Evolutionary conservation across 2,329 filamentous ascomycete species (phyloP).

Genomic region (Apiospora malaysiana): DNA sequence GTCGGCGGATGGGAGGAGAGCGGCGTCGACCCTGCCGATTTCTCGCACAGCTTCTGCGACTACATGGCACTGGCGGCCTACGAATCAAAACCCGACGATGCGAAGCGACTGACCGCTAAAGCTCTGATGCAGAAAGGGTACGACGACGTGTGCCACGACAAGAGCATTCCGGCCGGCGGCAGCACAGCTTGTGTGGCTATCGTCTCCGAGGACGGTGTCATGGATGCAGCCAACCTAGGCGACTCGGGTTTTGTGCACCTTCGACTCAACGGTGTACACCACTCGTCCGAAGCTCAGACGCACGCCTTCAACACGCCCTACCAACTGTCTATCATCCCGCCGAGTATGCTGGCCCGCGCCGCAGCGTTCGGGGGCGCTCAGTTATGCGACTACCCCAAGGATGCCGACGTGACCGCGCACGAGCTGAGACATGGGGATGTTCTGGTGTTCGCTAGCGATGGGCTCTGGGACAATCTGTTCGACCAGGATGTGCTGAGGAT

Average conservation of each 20-base stretch:
- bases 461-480: conserved; percentile 94
- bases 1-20: conserved; percentile 95
- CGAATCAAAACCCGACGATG: conserved; percentile 50
- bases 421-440: conserved; percentile 87
- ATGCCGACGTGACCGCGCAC: conserved; percentile 81
- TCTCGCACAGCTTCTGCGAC: conserved; percentile 90
- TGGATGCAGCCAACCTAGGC: conserved; percentile 92
- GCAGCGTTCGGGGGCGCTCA: conserved; percentile 82
- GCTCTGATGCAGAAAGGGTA: conserved; percentile 84
- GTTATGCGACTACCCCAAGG: conserved; percentile 81
- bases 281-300: conserved; percentile 84
- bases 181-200: conserved; percentile 92
- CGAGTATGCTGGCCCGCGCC: conserved; percentile 78
- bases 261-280: conserved; percentile 82
- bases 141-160: conserved; percentile 77
- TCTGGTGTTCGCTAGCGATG: conserved; percentile 91
- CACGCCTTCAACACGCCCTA: conserved; percentile 98
- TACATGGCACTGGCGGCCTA: conserved; percentile 85
- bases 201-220: conserved; percentile 70
- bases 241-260: conserved; percentile 94
- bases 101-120: conserved; percentile 61
- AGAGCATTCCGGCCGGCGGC: conserved; percentile 78
- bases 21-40: conserved; percentile 91
- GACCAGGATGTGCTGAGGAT: conserved; percentile 87
- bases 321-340: conserved; percentile 87